A percentile compares a stretch with the other conserved stretches of the same genome.
Conservation (phyloP, 768 basidiomycete genomes). For the Cyclocybe aegerita region DNA sequence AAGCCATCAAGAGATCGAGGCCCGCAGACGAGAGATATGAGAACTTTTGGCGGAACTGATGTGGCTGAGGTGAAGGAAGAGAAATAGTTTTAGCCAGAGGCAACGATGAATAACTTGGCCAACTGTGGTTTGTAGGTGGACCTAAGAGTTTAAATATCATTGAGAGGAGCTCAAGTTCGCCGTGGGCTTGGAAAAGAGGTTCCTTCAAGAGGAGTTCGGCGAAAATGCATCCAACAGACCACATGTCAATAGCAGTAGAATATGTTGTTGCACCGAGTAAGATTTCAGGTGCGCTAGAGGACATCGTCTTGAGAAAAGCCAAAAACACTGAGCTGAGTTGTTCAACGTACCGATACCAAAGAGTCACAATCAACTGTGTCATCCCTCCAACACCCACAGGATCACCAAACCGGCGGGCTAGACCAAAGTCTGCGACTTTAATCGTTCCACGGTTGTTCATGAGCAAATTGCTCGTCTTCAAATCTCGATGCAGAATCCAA, state of each 20-base stretch:
- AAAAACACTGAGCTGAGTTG: neutral
- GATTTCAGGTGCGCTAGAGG: constrained; percentile 86
- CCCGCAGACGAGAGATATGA: constrained; percentile 82
- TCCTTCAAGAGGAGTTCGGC: constrained; percentile 94
- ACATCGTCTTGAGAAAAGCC: constrained; percentile 6
- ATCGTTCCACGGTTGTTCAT: constrained; percentile 99
- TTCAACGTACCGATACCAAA: constrained; percentile 90
- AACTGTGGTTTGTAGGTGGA: constrained; percentile 81
- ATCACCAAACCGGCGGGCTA: constrained; percentile 94
- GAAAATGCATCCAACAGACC: constrained; percentile 99
- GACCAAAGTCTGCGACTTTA: constrained; percentile 98
- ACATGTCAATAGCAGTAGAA: constrained; percentile 95
- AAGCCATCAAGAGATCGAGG: constrained; percentile 75
- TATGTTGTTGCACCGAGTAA: constrained; percentile 91
- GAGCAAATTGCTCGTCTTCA: constrained; percentile 96
- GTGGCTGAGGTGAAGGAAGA: constrained; percentile 71
- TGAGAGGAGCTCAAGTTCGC: constrained; percentile 87
- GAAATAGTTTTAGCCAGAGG: constrained; percentile 81
- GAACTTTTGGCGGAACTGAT: constrained; percentile 83
- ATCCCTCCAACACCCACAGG: constrained; percentile 95
- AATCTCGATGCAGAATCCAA: constrained; percentile 96
- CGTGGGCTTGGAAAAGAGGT: constrained; percentile 96
- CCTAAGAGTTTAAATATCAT: constrained; percentile 97
- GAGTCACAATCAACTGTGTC: constrained; percentile 96
- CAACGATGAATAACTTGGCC: constrained; percentile 81